phyloP scores from a whole-genome alignment of 2,329 filamentous ascomycete species.

The Diplodia corticola region DNA sequence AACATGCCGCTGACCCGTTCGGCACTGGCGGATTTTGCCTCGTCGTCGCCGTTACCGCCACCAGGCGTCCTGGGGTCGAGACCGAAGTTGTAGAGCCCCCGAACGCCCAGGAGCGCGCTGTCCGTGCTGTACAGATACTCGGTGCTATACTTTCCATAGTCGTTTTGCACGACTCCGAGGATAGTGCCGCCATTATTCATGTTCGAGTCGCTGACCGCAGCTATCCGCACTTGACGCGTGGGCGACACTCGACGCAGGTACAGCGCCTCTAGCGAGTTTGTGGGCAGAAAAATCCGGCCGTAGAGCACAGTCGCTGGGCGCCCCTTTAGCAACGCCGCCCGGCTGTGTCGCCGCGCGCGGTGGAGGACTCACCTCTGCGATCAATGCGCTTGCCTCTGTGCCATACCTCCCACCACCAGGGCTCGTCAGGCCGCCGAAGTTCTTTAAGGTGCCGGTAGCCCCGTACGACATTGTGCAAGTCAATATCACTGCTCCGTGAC shows the following conservation, averaged over 20 bases:
- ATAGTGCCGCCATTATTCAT: constrained; percentile 75
- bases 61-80: constrained; percentile 56
- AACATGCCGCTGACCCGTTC: constrained; percentile 75
- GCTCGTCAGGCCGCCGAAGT: constrained; percentile 55
- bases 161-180: constrained; percentile 73
- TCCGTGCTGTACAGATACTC: constrained; percentile 93
- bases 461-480: constrained; percentile 73
- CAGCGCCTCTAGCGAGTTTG: constrained; percentile 81
- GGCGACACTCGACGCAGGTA: constrained; percentile 77
- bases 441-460: constrained; percentile 80
- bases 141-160: constrained; percentile 81
- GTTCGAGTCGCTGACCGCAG: constrained; percentile 70
- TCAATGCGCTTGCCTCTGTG: constrained; percentile 52
- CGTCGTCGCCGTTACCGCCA: constrained; percentile 25
- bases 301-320: constrained; percentile 64
- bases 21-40: constrained; percentile 36
- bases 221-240: constrained; percentile 75
- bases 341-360: constrained; percentile 15
- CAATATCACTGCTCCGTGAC: constrained; percentile 72
- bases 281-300: constrained; percentile 77
- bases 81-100: constrained; percentile 94
- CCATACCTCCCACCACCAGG: constrained; percentile 57
- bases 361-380: constrained; percentile 44
- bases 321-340: constrained; percentile 28
- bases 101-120: constrained; percentile 80